These are phyloP conservation scores for Pythium aristosporum DNA, from an alignment of 352 stramenopile species.

Conservation along the genomic window DNA sequence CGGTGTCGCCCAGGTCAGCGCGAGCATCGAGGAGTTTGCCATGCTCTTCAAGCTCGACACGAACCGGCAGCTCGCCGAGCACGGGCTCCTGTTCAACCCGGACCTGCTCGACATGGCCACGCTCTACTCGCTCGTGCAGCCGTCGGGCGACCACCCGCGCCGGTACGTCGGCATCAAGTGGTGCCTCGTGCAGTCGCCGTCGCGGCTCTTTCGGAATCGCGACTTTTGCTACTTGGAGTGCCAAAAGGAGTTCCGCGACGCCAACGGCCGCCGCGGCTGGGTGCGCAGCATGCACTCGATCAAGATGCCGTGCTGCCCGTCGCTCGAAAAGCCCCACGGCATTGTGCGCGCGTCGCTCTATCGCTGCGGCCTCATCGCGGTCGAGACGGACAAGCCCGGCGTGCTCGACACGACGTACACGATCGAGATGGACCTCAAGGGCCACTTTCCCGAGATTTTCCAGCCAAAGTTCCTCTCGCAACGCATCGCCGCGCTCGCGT, in stretches of 20 bases:
- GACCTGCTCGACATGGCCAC: conserved; percentile 72
- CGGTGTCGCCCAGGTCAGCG: conserved; percentile 66
- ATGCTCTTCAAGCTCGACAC: conserved; percentile 82
- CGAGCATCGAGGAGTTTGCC: conserved; percentile 82
- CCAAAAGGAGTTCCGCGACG: conserved; percentile 81
- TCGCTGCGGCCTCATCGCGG: conserved; percentile 69
- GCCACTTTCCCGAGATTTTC: conserved; percentile 68
- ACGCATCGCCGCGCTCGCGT: conserved; percentile 60
- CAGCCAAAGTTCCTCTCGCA: conserved; percentile 66
- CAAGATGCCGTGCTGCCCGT: conserved; percentile 48
- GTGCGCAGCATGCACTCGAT: conserved; percentile 62
- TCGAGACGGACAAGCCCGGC: conserved; percentile 73
- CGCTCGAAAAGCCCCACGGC: conserved; percentile 33
- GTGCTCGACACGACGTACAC: conserved; percentile 82
- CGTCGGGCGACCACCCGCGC: conserved; percentile 66
- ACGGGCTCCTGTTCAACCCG: conserved; percentile 76
- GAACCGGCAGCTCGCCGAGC: conserved; percentile 53
- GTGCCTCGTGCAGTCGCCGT: conserved; percentile 73
- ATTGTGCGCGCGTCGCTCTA: conserved; percentile 84
- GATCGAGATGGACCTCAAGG: conserved; percentile 84
- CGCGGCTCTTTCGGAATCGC: conserved; percentile 64
- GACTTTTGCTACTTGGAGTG: conserved; percentile 88
- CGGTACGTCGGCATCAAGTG: conserved; percentile 83
- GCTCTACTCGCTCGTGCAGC: conserved; percentile 72
- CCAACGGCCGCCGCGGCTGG: conserved; percentile 47